Evolutionary conservation across 164 flowering plant genomes (phyloP).

Genomic region (Echeveria elegans): DNA sequence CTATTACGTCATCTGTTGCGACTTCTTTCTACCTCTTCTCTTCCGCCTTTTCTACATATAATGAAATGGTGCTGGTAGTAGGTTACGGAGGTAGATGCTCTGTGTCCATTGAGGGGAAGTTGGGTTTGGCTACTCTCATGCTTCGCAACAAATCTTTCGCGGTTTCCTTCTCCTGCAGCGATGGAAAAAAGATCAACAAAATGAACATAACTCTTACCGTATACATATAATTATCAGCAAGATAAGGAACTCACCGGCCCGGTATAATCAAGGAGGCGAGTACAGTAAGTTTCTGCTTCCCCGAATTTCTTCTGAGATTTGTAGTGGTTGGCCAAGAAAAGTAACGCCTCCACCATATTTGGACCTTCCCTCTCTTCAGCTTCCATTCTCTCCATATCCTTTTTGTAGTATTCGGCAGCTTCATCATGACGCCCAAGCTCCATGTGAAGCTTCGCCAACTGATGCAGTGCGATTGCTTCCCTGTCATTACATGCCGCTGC

Average conservation of each 20-base stretch:
- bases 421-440: slow-evolving; percentile 74
- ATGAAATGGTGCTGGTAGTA: too few relatives aligned
- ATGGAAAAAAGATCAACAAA: neutral
- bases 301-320: slow-evolving; percentile 56
- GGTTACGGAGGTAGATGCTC: slow-evolving; percentile 60
- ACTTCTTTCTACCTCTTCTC: neutral
- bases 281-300: slow-evolving; percentile 84
- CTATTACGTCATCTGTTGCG: neutral
- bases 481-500: slow-evolving; percentile 76
- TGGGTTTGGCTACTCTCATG: slow-evolving; percentile 52
- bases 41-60: too few relatives aligned
- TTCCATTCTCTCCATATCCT: slow-evolving; percentile 93
- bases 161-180: slow-evolving; percentile 79
- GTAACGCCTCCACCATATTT: slow-evolving; percentile 75
- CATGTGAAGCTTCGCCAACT: slow-evolving; percentile 69
- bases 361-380: slow-evolving; percentile 91
- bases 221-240: neutral
- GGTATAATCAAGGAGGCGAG: slow-evolving; percentile 76
- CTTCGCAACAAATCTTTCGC: slow-evolving; percentile 79
- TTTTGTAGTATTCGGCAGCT: slow-evolving; percentile 86
- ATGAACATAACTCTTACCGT: too few relatives aligned
- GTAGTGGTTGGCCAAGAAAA: slow-evolving; percentile 71
- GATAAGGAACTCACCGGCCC: slow-evolving; percentile 71
- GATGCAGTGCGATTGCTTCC: slow-evolving; percentile 86
- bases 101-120: slow-evolving; percentile 52